phyloP scores from a whole-genome alignment of 805 yeast species.

The Starmera dryadoides region DNA sequence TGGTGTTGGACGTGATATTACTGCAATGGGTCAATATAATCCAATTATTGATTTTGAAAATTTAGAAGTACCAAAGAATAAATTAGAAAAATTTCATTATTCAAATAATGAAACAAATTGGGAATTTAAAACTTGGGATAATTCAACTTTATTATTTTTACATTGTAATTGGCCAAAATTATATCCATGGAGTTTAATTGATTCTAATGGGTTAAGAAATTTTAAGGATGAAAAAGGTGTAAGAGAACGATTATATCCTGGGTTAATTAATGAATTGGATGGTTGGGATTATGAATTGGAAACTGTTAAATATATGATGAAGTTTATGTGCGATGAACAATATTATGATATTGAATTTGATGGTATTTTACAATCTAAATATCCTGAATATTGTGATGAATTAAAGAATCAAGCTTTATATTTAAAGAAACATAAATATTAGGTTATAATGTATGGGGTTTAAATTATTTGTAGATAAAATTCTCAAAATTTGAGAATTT shows the following conservation, averaged over 20 bases:
- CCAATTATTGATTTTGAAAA: constrained; percentile 14
- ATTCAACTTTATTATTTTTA: constrained; percentile 8
- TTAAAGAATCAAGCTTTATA: constrained; percentile 27
- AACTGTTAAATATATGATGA: constrained; percentile 4
- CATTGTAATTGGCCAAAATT: constrained; percentile 13
- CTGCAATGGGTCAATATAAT: constrained; percentile 32
- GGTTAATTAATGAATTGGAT: constrained; percentile 1
- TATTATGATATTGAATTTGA: constrained; percentile 20
- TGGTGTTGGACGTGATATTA: constrained; percentile 14
- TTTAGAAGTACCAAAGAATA: background rate
- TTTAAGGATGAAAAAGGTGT: constrained; percentile 1
- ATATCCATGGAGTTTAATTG: constrained; percentile 6
- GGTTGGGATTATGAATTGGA: constrained; percentile 7
- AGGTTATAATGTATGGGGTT: background rate
- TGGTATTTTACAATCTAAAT: constrained; percentile 20
- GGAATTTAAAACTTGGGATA: constrained; percentile 9
- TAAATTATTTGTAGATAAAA: too few relatives aligned
- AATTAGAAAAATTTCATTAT: constrained; percentile 5
- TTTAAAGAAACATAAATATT: constrained; percentile 12
- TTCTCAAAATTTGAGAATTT: too few relatives aligned
- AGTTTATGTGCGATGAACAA: constrained; percentile 11
- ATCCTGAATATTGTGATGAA: constrained; percentile 29
- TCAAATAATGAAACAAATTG: constrained; percentile 7
- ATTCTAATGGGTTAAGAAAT: constrained; percentile 1
- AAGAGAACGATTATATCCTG: constrained; percentile 8